Evolutionary conservation across 768 basidiomycete species (phyloP), one percentile per base, ranked within the genome.

Genomic region (Tephrocybe sp.): DNA sequence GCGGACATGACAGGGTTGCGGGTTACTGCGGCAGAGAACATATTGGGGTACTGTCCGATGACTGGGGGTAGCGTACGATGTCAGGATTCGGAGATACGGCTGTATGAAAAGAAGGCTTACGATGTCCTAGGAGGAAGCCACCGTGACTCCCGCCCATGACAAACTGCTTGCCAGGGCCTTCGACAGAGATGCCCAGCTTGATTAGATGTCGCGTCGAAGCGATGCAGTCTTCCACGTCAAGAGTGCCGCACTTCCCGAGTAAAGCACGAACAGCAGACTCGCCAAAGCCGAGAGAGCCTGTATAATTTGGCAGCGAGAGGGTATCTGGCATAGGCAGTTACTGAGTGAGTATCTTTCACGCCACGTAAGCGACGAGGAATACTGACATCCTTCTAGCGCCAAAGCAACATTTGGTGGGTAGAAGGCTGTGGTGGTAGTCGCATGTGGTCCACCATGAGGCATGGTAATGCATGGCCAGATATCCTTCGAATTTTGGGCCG

Each of bases 61-160:
- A 89, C 85, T 87, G 32, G 8, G 39, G 16, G 15, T 15, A 8
- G 28, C 47, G n/a, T n/a, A n/a, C n/a, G n/a, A n/a, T n/a, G n/a
- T n/a, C n/a, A n/a, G n/a, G n/a, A n/a, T n/a, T n/a, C n/a, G n/a
- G n/a, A n/a, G n/a, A n/a, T n/a, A n/a, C n/a, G n/a, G n/a, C n/a
- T n/a, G n/a, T n/a, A n/a, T n/a, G n/a, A 16, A 18, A 46, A 27
- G 7, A 46, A 19, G 18, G 69, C 82, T 54, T 57, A 85, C 83
- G 65, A 57, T 86, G 84, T 0, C 73, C 77, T 1, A 75, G 54
- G 12, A 87, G 68, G 60, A 84, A 88, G 1, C 87, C 87, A 0
- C 86, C 86, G 51, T 90, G 88, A 38, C 81, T 84, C 32, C 87
- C 87, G 4, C 87, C 87, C 43, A 68, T 68, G 1, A 87, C 60